Conservation (phyloP, 2,329 filamentous ascomycete genomes). For the Penicillium hesseltinei region DNA sequence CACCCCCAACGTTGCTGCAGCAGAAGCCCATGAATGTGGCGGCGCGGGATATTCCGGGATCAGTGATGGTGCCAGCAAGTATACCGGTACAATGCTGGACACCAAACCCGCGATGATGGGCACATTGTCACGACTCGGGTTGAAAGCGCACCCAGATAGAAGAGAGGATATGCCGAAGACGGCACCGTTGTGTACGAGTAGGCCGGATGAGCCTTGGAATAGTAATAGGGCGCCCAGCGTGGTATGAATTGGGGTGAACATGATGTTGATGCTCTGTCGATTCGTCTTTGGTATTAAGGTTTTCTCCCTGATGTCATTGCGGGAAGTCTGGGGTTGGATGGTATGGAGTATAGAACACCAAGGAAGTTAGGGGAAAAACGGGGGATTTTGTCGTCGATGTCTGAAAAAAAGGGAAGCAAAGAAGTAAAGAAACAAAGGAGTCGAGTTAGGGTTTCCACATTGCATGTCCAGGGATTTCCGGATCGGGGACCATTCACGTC, state of each 20-base stretch:
- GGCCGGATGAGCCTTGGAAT: constrained; percentile 50
- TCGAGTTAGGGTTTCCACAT: constrained; percentile 4
- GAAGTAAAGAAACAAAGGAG: neutral
- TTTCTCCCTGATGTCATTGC: constrained; percentile 14
- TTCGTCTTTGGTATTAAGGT: constrained; percentile 4
- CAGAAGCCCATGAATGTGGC: constrained; percentile 34
- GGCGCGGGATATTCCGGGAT: constrained; percentile 44
- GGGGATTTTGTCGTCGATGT: neutral
- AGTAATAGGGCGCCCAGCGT: constrained; percentile 52
- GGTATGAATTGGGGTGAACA: constrained; percentile 56
- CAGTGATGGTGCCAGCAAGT: constrained; percentile 44
- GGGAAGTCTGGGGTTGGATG: neutral
- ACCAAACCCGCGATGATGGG: constrained; percentile 49
- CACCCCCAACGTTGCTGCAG: constrained; percentile 41
- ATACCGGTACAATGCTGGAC: constrained; percentile 45
- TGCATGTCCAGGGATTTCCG: constrained; percentile 9
- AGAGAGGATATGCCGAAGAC: constrained; percentile 53
- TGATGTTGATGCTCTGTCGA: constrained; percentile 19
- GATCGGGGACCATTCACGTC: constrained; percentile 20
- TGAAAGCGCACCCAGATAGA: constrained; percentile 42
- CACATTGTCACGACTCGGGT: constrained; percentile 43
- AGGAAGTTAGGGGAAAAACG: too few species aligned
- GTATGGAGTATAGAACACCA: neutral
- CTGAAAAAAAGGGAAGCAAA: neutral
- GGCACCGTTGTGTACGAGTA: constrained; percentile 53